Base-by-base conservation (phyloP, 2,329 filamentous ascomycete species). In the Talaromyces pinophilus region DNA sequence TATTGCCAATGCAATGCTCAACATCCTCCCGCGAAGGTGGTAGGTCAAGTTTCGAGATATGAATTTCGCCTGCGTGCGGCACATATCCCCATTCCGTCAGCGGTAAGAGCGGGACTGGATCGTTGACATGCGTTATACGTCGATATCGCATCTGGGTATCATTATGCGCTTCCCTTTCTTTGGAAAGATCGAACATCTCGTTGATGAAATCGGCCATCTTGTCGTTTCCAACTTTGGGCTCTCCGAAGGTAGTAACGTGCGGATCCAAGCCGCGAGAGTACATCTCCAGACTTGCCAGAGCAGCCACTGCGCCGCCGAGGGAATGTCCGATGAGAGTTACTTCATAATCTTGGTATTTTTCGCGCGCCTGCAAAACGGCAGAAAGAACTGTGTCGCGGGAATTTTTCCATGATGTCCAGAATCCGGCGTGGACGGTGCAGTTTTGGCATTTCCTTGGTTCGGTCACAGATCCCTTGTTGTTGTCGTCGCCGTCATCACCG, bases 401-500 rank as follows among this genome's bases (percentile, higher is more conserved):
- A 73, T 89, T 88, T 61, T 85, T 82, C 94, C 95, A 99, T 0
- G 92, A 93, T 17, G 86, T 84, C 74, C 95, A 86, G 78, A 99
- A 99, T 19, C 95, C 95, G 67, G 88, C 88, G 76, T 99, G 95
- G 1, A 98, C 94, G 5, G 92, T 96, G 78, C 95, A 99, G 76
- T 97, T 94, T 6, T 82, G 77, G 78, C 95, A 99, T 70, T 83
- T 85, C 28, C 85, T 82, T 46, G 81, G 75, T 52, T 75, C 74
- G 19, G 76, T 76, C 4, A 25, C 6, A 7, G 38, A 35, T 6
- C 30, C n/a, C 54, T 38, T 38, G 33, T 69, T 68, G 40, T 77
- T 69, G 35, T 75, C 71, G 10, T 77, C 71, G 22, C 79, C 77
- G 19, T 80, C 76, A 25, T 82, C 79, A 52, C 80, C 78, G 62